Conservation (phyloP, 495 filamentous ascomycete genomes). For the Penicillium steckii region DNA sequence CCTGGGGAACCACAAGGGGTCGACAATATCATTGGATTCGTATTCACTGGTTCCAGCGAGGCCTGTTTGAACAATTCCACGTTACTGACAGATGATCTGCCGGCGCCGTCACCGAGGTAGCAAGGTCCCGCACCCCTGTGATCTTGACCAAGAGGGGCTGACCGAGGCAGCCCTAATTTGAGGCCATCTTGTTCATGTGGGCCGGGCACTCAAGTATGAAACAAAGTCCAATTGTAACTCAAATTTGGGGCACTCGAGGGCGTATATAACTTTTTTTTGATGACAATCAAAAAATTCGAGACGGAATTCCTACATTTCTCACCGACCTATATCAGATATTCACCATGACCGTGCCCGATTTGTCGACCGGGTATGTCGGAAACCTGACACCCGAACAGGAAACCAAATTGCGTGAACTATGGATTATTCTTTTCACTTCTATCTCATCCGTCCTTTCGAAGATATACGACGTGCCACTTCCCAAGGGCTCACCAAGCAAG, state of each 20-base stretch:
- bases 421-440: slow-evolving; percentile 18
- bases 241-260: not conserved
- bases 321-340: not conserved
- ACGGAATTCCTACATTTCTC: not conserved
- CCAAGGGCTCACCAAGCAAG: slow-evolving; percentile 13
- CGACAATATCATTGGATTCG: not conserved
- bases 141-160: not conserved
- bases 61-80: not conserved
- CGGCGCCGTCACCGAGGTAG: not conserved
- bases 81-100: not conserved
- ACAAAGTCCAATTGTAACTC: not conserved
- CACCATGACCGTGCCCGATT: slow-evolving; percentile 11
- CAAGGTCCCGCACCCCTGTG: not conserved
- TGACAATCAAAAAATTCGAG: not conserved
- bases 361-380: slow-evolving; percentile 10
- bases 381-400: slow-evolving; percentile 19
- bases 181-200: slow-evolving; percentile 7
- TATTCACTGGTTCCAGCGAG: not conserved
- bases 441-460: slow-evolving; percentile 14
- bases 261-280: not conserved
- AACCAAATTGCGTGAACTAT: slow-evolving; percentile 17
- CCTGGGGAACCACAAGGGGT: not conserved
- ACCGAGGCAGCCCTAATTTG: slow-evolving; percentile 8
- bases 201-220: not conserved
- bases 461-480: slow-evolving; percentile 16